Conservation (phyloP, 441 rosid species). For the Codiaeum variegatum region DNA sequence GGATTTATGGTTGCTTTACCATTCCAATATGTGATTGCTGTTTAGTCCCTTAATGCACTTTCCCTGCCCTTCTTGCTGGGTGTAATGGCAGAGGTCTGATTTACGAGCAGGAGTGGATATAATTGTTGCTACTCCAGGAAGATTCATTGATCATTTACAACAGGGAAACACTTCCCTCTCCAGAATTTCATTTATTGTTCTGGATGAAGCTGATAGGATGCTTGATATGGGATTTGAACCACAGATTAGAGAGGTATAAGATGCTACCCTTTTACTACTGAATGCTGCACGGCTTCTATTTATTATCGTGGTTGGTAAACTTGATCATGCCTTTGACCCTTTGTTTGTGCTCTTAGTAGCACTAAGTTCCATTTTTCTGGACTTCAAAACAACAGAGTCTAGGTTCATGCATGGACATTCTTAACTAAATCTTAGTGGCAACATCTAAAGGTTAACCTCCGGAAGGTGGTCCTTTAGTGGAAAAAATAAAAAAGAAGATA, state of each 20-base stretch:
- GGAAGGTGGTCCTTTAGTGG: not conserved
- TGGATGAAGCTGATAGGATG: conserved; percentile 94
- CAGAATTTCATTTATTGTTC: conserved; percentile 74
- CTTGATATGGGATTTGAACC: conserved; percentile 95
- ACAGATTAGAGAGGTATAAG: conserved; percentile 61
- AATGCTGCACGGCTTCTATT: not conserved
- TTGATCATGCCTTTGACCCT: not conserved
- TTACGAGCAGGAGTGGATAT: conserved; percentile 75
- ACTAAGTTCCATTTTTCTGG: not conserved
- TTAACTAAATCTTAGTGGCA: not conserved
- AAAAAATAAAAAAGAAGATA: not conserved
- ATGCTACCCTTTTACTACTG: not conserved
- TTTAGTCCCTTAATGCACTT: conserved; percentile 12
- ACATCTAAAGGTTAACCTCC: not conserved
- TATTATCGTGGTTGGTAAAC: not conserved
- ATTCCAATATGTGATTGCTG: not conserved
- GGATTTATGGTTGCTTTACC: not conserved
- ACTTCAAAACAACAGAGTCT: not conserved
- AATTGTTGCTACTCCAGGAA: conserved; percentile 93
- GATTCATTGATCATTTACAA: conserved; percentile 80
- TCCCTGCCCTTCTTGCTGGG: conserved; percentile 67
- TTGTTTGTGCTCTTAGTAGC: not conserved
- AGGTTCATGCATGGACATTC: not conserved
- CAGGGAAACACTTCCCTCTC: conserved; percentile 69
- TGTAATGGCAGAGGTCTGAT: conserved; percentile 67